Evolutionary conservation across 257 asterid species (phyloP).

Genomic region (Perilla frutescens): DNA sequence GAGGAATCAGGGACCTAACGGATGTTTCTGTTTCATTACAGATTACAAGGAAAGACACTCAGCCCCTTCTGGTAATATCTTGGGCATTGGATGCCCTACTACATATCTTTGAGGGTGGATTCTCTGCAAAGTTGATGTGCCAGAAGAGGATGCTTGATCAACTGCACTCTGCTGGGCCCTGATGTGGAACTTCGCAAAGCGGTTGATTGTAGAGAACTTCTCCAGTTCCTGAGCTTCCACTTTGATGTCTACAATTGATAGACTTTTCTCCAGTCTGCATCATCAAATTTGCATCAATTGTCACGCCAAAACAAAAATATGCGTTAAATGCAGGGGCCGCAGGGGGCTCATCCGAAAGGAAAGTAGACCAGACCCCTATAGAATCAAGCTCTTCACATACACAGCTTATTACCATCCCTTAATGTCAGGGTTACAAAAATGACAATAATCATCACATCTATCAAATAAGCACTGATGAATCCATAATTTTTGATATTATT

Average conservation of each 20-base stretch:
- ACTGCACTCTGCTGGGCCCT: constrained; percentile 43
- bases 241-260: constrained; percentile 51
- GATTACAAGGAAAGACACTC: constrained; percentile 66
- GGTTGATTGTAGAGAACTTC: constrained; percentile 58
- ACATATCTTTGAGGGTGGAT: constrained; percentile 55
- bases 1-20: not conserved
- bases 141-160: constrained; percentile 48
- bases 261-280: constrained; percentile 65
- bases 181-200: constrained; percentile 68
- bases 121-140: constrained; percentile 36
- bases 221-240: constrained; percentile 67
- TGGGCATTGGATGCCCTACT: constrained; percentile 63
- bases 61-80: constrained; percentile 51
- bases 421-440: not conserved
- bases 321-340: not conserved
- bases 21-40: constrained; percentile 17
- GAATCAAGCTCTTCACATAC: not conserved
- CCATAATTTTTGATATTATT: not conserved
- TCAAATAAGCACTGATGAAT: not conserved
- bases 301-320: not conserved
- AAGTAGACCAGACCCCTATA: not conserved
- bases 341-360: constrained; percentile 5
- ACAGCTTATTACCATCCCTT: not conserved
- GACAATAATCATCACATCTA: not conserved
- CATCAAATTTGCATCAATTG: constrained; percentile 32